These are phyloP conservation scores for Fomitopsis schrenkii DNA, from an alignment of 1,284 basidiomycete genomes.

Conservation along the genomic window DNA sequence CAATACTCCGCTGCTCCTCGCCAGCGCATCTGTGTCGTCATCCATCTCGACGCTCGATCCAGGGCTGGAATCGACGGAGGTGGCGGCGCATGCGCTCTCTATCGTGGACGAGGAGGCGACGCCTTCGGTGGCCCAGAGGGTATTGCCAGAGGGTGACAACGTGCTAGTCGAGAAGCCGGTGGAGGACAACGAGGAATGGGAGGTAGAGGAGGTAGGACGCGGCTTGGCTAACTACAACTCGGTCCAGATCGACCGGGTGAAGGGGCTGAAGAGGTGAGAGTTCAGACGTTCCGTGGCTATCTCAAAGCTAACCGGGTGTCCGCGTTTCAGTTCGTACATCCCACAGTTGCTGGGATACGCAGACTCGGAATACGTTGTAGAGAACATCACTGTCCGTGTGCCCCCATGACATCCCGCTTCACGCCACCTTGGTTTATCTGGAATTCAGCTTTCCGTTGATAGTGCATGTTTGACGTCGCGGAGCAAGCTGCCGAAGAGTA, in stretches of 20 bases:
- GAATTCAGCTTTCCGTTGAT: background rate
- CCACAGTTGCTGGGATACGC: conserved; percentile 84
- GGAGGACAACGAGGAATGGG: conserved; percentile 53
- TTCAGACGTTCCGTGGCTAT: background rate
- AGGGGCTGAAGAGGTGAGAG: conserved; percentile 81
- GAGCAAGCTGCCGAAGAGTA: background rate
- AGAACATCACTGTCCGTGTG: conserved; percentile 77
- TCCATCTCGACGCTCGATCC: conserved; percentile 36
- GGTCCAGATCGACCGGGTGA: conserved; percentile 85
- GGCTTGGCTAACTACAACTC: conserved; percentile 97
- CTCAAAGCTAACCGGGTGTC: background rate
- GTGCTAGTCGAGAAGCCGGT: conserved; percentile 24
- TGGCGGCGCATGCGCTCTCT: conserved; percentile 29
- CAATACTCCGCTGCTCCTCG: conserved; percentile 35
- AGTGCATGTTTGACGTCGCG: background rate
- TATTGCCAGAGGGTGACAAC: conserved; percentile 28
- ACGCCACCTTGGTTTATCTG: background rate
- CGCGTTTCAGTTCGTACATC: conserved; percentile 67
- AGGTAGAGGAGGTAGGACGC: conserved; percentile 87
- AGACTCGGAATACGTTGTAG: conserved; percentile 95
- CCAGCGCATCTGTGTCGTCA: conserved; percentile 31
- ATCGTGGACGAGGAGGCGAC: conserved; percentile 29
- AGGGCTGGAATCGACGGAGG: conserved; percentile 32
- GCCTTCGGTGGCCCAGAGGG: conserved; percentile 17
- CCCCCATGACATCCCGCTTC: conserved; percentile 21